Percentiles rank a stretch among this genome's conserved stretches.
Evolutionary conservation across 495 filamentous ascomycete genomes (phyloP).

Genomic region (Aspergillus ostianus): DNA sequence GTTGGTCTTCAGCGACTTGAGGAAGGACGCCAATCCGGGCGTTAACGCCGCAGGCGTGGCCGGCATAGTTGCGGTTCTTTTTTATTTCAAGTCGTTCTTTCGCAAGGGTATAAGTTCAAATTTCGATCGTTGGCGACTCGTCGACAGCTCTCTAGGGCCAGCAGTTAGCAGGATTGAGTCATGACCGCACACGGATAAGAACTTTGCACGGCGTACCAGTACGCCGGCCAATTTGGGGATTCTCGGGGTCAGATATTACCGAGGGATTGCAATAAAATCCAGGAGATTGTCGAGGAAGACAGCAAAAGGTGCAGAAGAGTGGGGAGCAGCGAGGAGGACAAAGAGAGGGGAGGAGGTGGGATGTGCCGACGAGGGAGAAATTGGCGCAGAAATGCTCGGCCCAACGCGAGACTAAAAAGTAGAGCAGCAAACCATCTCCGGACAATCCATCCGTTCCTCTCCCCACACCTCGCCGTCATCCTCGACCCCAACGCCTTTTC

Average conservation of each 20-base stretch:
- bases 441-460: slow-evolving; percentile 8
- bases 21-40: slow-evolving; percentile 70
- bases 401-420: slow-evolving; percentile 2
- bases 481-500: slow-evolving; percentile 1
- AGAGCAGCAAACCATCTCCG: slow-evolving; percentile 1
- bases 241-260: neutral
- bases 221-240: neutral
- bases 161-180: slow-evolving; percentile 8
- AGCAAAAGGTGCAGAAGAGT: neutral
- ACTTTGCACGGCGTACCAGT: neutral
- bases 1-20: slow-evolving; percentile 71
- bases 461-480: slow-evolving; percentile 8
- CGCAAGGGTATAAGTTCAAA: neutral
- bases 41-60: slow-evolving; percentile 48
- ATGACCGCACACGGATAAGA: neutral
- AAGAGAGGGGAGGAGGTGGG: slow-evolving; percentile 8
- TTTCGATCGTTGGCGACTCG: neutral
- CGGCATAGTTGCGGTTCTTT: slow-evolving; percentile 40
- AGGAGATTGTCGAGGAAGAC: neutral
- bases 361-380: slow-evolving; percentile 12
- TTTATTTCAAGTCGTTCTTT: neutral
- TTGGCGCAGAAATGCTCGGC: slow-evolving; percentile 16
- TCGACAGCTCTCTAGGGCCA: neutral
- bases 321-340: neutral
- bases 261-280: neutral